Conservation (phyloP, 495 filamentous ascomycete species). For the Hyaloscypha finlandica region DNA sequence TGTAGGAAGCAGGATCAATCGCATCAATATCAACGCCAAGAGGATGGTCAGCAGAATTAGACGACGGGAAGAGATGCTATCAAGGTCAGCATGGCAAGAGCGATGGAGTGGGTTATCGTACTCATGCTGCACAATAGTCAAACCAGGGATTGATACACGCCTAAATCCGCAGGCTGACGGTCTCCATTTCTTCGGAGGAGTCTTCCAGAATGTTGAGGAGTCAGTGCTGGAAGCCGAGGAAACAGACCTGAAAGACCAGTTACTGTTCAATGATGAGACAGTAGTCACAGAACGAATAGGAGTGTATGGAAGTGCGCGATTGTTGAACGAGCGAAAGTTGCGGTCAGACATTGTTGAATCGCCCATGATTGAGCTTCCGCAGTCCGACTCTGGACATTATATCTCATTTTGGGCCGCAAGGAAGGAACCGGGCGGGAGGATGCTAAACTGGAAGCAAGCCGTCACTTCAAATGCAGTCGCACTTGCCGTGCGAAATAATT, state of each 20-base stretch:
- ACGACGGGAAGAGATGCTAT: not conserved
- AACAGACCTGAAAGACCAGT: conserved; percentile 33
- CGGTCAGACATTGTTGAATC: conserved; percentile 22
- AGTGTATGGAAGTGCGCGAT: conserved; percentile 27
- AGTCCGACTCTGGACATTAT: not conserved
- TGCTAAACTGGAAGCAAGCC: not conserved
- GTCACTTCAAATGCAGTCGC: not conserved
- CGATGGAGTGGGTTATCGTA: not conserved
- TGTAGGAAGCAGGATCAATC: not conserved
- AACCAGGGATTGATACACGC: not conserved
- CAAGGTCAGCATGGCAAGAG: not conserved
- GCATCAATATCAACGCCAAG: not conserved
- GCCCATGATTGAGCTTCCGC: conserved; percentile 1
- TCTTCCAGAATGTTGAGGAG: conserved; percentile 34
- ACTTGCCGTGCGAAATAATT: not conserved
- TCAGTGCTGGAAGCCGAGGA: conserved; percentile 32
- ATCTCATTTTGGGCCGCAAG: not conserved
- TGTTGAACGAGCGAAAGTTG: conserved; percentile 28
- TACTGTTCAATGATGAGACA: conserved; percentile 31
- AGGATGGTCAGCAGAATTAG: not conserved
- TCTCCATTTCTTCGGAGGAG: conserved; percentile 33
- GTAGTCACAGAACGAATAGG: conserved; percentile 18
- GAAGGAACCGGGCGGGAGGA: not conserved
- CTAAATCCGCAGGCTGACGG: not conserved
- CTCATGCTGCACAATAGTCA: not conserved